phyloP scores from a whole-genome alignment of 352 stramenopile genomes.

The Phytophthora hibernalis region DNA sequence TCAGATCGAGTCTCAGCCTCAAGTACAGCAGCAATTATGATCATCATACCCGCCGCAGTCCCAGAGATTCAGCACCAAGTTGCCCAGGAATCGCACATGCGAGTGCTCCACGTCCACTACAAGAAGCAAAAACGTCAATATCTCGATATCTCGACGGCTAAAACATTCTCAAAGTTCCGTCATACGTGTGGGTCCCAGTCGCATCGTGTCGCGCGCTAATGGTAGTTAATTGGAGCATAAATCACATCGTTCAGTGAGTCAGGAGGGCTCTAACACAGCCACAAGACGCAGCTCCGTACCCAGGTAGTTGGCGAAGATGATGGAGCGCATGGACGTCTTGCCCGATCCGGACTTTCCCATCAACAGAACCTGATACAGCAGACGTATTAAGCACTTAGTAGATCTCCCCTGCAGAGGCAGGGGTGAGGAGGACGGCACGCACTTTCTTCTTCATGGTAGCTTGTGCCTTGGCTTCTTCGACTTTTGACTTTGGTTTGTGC shows the following conservation, averaged over 20 bases:
- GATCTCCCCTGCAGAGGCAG: not conserved
- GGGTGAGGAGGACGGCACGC: not conserved
- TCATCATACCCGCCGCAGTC: constrained; percentile 95
- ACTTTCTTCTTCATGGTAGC: constrained; percentile 71
- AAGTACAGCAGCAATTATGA: not conserved
- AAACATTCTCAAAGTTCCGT: not conserved
- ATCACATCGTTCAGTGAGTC: not conserved
- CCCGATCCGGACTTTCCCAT: constrained; percentile 97
- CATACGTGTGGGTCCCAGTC: constrained; percentile 94
- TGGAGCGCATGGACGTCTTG: constrained; percentile 99
- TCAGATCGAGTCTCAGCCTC: constrained; percentile 2
- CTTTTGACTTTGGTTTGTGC: too few species aligned
- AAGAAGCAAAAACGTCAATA: constrained; percentile 20
- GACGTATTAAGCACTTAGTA: not conserved
- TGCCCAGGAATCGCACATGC: constrained; percentile 96
- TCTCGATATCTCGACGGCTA: not conserved
- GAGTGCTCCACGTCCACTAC: constrained; percentile 93
- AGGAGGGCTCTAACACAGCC: not conserved
- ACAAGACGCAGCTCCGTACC: constrained; percentile 43
- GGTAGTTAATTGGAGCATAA: not conserved
- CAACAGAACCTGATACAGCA: constrained; percentile 87
- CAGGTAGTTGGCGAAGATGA: constrained; percentile 99
- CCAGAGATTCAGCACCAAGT: constrained; percentile 99
- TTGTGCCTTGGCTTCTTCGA: not conserved
- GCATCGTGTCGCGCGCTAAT: constrained; percentile 98